Conservation (phyloP, 768 basidiomycete genomes). For the Gloeopeniophorella convolvens region DNA sequence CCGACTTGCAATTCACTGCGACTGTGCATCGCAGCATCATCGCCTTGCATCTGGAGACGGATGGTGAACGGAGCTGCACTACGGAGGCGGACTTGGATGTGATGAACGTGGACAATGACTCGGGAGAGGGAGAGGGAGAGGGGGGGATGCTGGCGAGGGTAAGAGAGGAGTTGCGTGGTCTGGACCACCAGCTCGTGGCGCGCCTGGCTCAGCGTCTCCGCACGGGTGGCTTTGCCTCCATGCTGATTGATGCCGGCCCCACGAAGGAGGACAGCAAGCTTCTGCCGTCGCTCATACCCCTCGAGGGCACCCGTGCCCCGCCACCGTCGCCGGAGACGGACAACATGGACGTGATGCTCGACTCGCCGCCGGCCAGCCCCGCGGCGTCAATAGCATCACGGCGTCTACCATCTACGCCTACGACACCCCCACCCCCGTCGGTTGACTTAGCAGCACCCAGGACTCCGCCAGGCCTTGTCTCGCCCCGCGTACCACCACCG, state of each 20-base stretch:
- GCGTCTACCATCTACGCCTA: not conserved
- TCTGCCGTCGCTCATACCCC: not conserved
- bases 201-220: conserved; percentile 10
- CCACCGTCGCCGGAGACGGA: conserved; percentile 18
- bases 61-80: not conserved
- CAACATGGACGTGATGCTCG: conserved; percentile 9
- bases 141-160: not conserved
- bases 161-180: conserved; percentile 5
- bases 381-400: not conserved
- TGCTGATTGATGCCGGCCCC: conserved; percentile 1
- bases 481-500: conserved; percentile 6
- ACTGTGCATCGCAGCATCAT: conserved; percentile 18
- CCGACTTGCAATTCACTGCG: conserved; percentile 19
- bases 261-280: not conserved
- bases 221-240: conserved; percentile 5
- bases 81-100: not conserved
- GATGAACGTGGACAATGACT: conserved; percentile 7
- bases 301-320: conserved; percentile 15
- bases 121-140: not conserved
- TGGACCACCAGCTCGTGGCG: conserved; percentile 14
- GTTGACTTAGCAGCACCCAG: not conserved
- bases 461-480: conserved; percentile 11
- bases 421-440: conserved; percentile 2
- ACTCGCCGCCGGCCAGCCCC: conserved; percentile 11
- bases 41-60: conserved; percentile 5